Evolutionary conservation across 2,329 filamentous ascomycete species (phyloP).

Genomic region (Fusarium concolor): DNA sequence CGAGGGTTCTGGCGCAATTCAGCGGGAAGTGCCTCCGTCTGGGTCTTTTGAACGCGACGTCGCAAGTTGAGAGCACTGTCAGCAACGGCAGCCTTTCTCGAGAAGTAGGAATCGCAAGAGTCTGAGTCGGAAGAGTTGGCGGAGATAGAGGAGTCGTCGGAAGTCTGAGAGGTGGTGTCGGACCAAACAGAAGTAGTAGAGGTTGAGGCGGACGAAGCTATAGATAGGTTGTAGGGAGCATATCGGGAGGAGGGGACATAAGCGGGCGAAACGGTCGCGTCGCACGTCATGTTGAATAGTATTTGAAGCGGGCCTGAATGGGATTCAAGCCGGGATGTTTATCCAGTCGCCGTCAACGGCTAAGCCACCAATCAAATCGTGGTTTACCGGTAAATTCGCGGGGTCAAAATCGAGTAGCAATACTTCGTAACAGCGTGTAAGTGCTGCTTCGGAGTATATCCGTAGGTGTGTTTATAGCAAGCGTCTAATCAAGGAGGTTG

Average conservation of each 20-base stretch:
- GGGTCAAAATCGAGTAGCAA: constrained; percentile 53
- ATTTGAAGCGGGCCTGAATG: constrained; percentile 46
- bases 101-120: constrained; percentile 58
- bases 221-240: constrained; percentile 74
- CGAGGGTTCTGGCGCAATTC: constrained; percentile 75
- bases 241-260: constrained; percentile 59
- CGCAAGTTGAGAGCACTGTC: constrained; percentile 43
- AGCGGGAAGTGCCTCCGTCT: constrained; percentile 62
- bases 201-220: constrained; percentile 80
- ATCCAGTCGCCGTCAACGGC: constrained; percentile 68
- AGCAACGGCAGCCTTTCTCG: constrained; percentile 40
- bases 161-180: constrained; percentile 74
- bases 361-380: constrained; percentile 63
- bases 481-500: constrained; percentile 58
- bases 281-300: constrained; percentile 68
- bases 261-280: constrained; percentile 64
- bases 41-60: constrained; percentile 45
- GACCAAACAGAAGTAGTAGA: constrained; percentile 85
- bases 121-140: constrained; percentile 69
- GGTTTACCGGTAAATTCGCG: constrained; percentile 51
- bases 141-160: constrained; percentile 74
- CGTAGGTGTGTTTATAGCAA: constrained; percentile 54
- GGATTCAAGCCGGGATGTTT: constrained; percentile 48
- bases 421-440: constrained; percentile 55
- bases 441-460: constrained; percentile 55